phyloP scores from a whole-genome alignment of 2,329 filamentous ascomycete genomes.

The Fusarium sp. region DNA sequence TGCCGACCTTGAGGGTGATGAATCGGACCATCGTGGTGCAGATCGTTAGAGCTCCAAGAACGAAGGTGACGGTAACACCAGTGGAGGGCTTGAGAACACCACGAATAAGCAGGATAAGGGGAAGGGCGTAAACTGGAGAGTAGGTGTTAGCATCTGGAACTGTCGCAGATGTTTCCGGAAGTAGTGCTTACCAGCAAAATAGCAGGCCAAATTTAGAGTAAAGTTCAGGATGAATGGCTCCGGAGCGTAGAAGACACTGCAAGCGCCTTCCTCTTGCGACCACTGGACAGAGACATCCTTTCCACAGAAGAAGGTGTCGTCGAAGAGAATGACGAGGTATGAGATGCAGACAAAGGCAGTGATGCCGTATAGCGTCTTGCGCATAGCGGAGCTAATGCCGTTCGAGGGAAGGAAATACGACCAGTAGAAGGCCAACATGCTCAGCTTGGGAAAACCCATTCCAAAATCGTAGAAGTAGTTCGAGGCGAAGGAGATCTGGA shows the following conservation, averaged over 20 bases:
- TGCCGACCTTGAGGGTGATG: slow-evolving; percentile 34
- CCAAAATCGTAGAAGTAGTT: slow-evolving; percentile 55
- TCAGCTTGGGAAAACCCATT: slow-evolving; percentile 54
- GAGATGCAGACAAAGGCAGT: slow-evolving; percentile 50
- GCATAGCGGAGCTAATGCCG: slow-evolving; percentile 44
- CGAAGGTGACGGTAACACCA: slow-evolving; percentile 35
- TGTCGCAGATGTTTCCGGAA: accelerated
- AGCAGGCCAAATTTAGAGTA: slow-evolving; percentile 51
- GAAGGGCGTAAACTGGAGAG: slow-evolving; percentile 49
- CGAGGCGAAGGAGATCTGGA: slow-evolving; percentile 51
- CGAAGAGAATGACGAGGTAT: slow-evolving; percentile 51
- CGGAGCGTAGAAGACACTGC: slow-evolving; percentile 52
- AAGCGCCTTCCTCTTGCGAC: slow-evolving; percentile 53
- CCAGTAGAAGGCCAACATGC: slow-evolving; percentile 55
- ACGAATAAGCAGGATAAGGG: slow-evolving; percentile 48
- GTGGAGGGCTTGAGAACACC: slow-evolving; percentile 32
- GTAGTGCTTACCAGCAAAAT: slow-evolving; percentile 46
- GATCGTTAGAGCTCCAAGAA: slow-evolving; percentile 38
- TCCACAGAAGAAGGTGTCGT: slow-evolving; percentile 54
- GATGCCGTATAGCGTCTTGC: slow-evolving; percentile 48
- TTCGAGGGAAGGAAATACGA: slow-evolving; percentile 48
- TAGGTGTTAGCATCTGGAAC: neutral
- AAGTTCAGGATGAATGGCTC: slow-evolving; percentile 54
- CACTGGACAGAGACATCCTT: slow-evolving; percentile 52
- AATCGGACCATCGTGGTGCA: slow-evolving; percentile 38